Percentiles rank a stretch among this genome's conserved stretches.
Evolutionary conservation across 2,329 filamentous ascomycete genomes (phyloP).

Genomic region (Cytospora mali): DNA sequence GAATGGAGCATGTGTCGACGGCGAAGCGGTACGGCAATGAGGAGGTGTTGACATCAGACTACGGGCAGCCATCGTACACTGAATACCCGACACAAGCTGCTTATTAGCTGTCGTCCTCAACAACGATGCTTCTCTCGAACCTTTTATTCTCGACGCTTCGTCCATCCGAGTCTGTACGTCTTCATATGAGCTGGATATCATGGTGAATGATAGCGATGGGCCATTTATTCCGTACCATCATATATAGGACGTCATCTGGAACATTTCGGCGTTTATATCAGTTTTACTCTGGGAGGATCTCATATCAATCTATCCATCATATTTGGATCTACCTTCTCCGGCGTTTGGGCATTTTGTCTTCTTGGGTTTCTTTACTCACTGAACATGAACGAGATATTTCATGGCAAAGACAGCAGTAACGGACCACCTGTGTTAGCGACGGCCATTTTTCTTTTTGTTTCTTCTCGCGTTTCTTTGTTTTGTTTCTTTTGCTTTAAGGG

Average conservation of each 20-base stretch:
- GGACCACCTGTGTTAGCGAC: conserved; percentile 32
- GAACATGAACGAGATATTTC: conserved; percentile 31
- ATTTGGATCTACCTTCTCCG: conserved; percentile 5
- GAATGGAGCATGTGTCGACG: conserved; percentile 28
- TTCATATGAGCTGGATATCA: conserved; percentile 5
- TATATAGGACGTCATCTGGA: conserved; percentile 14
- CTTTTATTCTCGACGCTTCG: neutral
- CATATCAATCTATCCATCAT: conserved; percentile 5
- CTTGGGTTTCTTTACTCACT: conserved; percentile 20
- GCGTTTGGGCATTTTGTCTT: conserved; percentile 24
- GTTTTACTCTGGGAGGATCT: conserved; percentile 8
- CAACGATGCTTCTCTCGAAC: neutral
- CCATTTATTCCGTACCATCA: conserved; percentile 17
- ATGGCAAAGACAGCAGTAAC: conserved; percentile 32
- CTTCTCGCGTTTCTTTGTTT: no score
- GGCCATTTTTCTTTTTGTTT: conserved; percentile 15
- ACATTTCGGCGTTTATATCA: conserved; percentile 5
- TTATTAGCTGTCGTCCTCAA: neutral
- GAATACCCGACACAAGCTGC: conserved; percentile 1
- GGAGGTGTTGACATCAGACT: conserved; percentile 30
- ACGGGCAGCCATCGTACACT: conserved; percentile 9
- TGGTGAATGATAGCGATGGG: conserved; percentile 13
- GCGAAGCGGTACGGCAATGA: conserved; percentile 30
- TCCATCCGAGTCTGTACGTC: neutral
- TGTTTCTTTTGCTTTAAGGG: neutral